Percentiles rank a stretch among this genome's conserved stretches.
These are phyloP conservation scores for Trametes versicolor DNA, from an alignment of 1,284 basidiomycete genomes.

Conservation along the genomic window DNA sequence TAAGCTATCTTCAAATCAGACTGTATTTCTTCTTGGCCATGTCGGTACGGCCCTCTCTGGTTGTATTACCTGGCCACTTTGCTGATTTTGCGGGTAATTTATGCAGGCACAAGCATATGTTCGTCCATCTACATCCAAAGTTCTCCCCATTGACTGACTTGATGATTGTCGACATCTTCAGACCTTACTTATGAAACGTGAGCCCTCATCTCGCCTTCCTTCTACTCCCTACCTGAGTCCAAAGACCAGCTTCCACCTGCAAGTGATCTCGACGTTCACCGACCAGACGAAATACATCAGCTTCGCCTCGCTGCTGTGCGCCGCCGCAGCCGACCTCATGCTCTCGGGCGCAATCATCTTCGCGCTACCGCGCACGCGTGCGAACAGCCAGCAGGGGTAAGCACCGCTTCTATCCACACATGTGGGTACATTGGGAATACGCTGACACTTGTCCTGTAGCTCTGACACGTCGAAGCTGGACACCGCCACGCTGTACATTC, in stretches of 20 bases:
- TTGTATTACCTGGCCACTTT: background rate
- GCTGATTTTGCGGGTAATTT: no score
- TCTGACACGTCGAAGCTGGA: background rate
- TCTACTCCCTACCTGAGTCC: background rate
- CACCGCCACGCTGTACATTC: background rate
- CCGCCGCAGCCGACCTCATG: constrained; percentile 1
- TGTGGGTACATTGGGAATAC: background rate
- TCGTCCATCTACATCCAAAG: background rate
- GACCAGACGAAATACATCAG: background rate
- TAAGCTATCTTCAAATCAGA: background rate
- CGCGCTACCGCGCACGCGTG: background rate
- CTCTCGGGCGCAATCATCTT: constrained; percentile 7
- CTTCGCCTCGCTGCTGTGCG: background rate
- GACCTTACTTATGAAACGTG: background rate
- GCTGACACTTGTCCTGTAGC: background rate
- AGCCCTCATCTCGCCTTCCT: background rate
- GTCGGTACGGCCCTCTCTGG: background rate
- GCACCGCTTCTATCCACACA: background rate
- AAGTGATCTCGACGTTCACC: background rate
- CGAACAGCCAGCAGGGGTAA: background rate
- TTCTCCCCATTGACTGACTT: background rate
- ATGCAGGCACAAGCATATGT: constrained; percentile 1
- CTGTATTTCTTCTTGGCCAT: background rate
- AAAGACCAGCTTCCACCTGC: background rate
- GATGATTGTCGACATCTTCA: background rate